Conservation (phyloP, 805 yeast genomes). For the Cyberlindnera mississippiensis region DNA sequence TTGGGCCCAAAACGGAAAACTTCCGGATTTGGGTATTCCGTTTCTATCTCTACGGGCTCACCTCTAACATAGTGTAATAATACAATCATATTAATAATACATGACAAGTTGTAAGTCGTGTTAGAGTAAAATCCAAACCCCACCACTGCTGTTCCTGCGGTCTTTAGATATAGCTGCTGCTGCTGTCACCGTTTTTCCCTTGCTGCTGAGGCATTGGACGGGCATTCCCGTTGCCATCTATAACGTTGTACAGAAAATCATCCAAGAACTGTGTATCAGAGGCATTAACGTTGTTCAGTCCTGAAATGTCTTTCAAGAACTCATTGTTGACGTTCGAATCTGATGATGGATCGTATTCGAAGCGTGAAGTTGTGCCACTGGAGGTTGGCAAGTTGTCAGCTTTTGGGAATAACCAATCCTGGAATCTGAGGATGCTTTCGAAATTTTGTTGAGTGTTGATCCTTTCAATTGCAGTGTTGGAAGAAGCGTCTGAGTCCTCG, state of each 20-base stretch:
- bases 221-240: constrained; percentile 8
- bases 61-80: neutral
- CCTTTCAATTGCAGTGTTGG: constrained; percentile 6
- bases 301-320: constrained; percentile 20
- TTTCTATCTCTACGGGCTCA: neutral
- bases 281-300: constrained; percentile 13
- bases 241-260: constrained; percentile 21
- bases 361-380: neutral
- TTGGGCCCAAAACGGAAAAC: neutral
- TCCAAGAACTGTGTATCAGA: constrained; percentile 21
- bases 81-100: neutral
- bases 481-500: constrained; percentile 4
- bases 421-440: constrained; percentile 22
- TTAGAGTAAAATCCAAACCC: too few species aligned
- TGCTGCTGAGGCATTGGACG: neutral
- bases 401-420: constrained; percentile 26
- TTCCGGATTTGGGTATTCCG: neutral
- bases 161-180: too few species aligned
- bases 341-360: constrained; percentile 2
- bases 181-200: too few species aligned
- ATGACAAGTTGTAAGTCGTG: too few species aligned
- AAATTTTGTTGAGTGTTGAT: constrained; percentile 19
- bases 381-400: constrained; percentile 4
- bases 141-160: too few species aligned
- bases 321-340: constrained; percentile 10